Evolutionary conservation across 2,329 filamentous ascomycete species (phyloP).

Genomic region (Calonectria hongkongensis): DNA sequence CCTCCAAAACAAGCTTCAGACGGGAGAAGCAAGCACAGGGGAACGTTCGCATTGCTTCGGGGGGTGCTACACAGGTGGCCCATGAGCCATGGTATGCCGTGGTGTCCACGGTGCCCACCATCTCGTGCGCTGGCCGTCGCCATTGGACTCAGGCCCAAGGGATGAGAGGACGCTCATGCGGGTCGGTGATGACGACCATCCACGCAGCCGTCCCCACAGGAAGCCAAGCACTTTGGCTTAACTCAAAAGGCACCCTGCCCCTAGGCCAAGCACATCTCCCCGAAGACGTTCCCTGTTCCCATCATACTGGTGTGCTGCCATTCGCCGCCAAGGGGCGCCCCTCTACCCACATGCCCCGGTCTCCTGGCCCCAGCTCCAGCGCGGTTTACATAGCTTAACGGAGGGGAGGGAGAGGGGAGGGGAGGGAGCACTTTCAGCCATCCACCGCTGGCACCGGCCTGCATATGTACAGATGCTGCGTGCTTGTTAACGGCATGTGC

Average conservation of each 20-base stretch:
- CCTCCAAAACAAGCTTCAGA: constrained; percentile 56
- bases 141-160: constrained; percentile 26
- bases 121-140: background rate
- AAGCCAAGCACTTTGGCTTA: constrained; percentile 53
- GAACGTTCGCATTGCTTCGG: constrained; percentile 39
- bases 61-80: constrained; percentile 19
- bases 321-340: constrained; percentile 49
- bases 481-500: constrained; percentile 26
- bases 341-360: constrained; percentile 48
- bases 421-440: constrained; percentile 8
- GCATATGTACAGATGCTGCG: constrained; percentile 16
- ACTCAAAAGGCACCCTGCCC: constrained; percentile 52
- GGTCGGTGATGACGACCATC: constrained; percentile 54
- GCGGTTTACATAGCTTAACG: constrained; percentile 36
- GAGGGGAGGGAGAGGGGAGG: background rate
- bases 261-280: constrained; percentile 50
- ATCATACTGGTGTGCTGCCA: constrained; percentile 51
- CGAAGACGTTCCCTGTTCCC: constrained; percentile 53
- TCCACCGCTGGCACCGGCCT: constrained; percentile 33
- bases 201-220: constrained; percentile 49
- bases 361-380: constrained; percentile 47
- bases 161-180: constrained; percentile 50
- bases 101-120: constrained; percentile 24
- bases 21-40: constrained; percentile 52
- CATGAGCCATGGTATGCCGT: constrained; percentile 3